These are phyloP conservation scores for Blastobotrys americana DNA, from an alignment of 805 yeast species.

Conservation along the genomic window DNA sequence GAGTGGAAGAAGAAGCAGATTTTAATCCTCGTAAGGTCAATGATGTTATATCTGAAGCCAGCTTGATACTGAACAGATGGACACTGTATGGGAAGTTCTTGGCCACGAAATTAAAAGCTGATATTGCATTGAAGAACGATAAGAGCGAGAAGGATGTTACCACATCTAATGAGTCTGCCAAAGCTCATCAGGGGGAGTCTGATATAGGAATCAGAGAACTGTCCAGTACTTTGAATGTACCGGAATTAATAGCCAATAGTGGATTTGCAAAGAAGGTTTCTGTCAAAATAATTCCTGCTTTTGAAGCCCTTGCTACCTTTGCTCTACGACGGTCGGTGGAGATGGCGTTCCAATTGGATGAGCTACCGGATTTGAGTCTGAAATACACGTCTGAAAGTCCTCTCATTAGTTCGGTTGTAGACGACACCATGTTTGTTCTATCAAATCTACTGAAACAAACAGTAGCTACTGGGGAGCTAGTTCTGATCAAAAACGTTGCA, in stretches of 20 bases:
- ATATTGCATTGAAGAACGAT: constrained; percentile 14
- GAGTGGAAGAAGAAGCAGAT: constrained; percentile 25
- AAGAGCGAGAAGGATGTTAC: background rate
- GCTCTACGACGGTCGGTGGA: constrained; percentile 73
- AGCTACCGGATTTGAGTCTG: constrained; percentile 48
- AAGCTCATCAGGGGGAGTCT: background rate
- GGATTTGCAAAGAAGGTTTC: constrained; percentile 50
- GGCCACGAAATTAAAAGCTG: constrained; percentile 57
- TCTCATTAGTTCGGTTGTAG: constrained; percentile 68
- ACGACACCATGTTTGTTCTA: constrained; percentile 70
- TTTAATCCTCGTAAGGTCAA: constrained; percentile 56
- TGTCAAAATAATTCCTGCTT: constrained; percentile 48
- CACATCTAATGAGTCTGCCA: constrained; percentile 1
- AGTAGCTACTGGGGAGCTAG: constrained; percentile 62
- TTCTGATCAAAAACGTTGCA: constrained; percentile 48
- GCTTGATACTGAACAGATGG: constrained; percentile 82
- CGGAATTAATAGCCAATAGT: constrained; percentile 47
- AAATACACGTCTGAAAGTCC: constrained; percentile 47
- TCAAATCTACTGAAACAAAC: constrained; percentile 59
- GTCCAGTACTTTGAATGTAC: constrained; percentile 28
- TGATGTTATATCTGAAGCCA: constrained; percentile 59
- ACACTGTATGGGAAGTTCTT: constrained; percentile 51
- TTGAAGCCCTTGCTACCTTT: constrained; percentile 56
- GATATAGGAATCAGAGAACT: constrained; percentile 1
- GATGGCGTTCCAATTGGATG: constrained; percentile 74